Evolutionary conservation across 2,329 filamentous ascomycete genomes (phyloP), one percentile per base, ranked within the genome.

Genomic region (Alternaria triticimaculans): DNA sequence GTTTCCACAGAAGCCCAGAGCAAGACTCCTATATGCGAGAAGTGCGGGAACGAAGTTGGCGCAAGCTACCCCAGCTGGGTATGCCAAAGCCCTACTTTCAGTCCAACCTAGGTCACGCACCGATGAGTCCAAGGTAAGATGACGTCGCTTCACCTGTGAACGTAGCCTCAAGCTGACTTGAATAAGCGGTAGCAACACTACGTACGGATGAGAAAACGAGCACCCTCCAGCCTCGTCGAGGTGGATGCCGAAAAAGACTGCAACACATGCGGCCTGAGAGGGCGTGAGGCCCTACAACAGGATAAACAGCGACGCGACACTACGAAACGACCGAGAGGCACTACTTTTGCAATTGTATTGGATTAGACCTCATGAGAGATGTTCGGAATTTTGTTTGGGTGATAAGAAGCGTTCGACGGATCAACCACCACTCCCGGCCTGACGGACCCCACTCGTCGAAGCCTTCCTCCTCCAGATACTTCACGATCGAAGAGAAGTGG

Each of bases 21-120:
- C 76, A 79, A 54, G 70, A 74, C n/a, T 68, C 69, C n/a, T 79
- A 79, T 15, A 79, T 79, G 76, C 55, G 71, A 14, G 71, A 78
- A 51, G 74, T 78, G 5, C 58, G 76, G 26, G 70, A 72, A 26
- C 61, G 76, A 55, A 73, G 69, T 48, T 64, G 73, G 66, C 60
- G 59, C 55, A 71, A 58, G 21, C 48, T 74, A 11, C 65, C 66
- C 3, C 58, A 43, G 33, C 30, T 65, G 10, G 55, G 58, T 10
- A 14, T 53, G 12, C 55, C 30, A 23, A 20, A 62, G 14, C 43
- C 63, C 1, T 25, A 60, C 14, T 25, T 51, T 8, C 51, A 64
- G 33, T 51, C 55, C 28, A 56, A 70, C 14, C 11, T 67, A 20
- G 59, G 53, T 9, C 62, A 68, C 33, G 68, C 68, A 11, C 64